Evolutionary conservation across 2,329 filamentous ascomycete species (phyloP).

Genomic region (Talaromyces verruculosus): DNA sequence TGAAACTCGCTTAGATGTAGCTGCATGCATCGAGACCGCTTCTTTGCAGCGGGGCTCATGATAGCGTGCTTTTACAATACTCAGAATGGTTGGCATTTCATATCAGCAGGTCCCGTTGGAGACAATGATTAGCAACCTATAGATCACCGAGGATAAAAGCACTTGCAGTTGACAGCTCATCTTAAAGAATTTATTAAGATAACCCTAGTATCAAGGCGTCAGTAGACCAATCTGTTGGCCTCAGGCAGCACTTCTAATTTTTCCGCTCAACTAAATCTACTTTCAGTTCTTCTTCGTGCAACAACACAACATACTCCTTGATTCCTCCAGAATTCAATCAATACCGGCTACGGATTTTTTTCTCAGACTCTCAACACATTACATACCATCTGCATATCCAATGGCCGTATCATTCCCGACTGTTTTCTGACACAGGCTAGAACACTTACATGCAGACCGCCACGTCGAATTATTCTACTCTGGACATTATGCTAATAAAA

Average conservation of each 20-base stretch:
- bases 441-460: constrained; percentile 12
- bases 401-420: neutral
- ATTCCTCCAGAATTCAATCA: neutral
- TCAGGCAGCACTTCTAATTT: neutral
- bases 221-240: neutral
- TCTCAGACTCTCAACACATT: neutral
- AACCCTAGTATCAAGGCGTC: neutral
- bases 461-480: neutral
- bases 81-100: neutral
- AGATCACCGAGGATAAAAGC: neutral
- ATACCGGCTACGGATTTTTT: neutral
- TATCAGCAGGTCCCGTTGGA: neutral
- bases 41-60: neutral
- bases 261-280: neutral
- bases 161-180: constrained; percentile 5
- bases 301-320: neutral
- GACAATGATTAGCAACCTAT: neutral
- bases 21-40: neutral
- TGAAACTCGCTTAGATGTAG: constrained; percentile 2
- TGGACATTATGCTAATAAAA: constrained; percentile 3
- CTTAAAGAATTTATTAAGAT: neutral
- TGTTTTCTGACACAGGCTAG: constrained; percentile 12
- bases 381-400: neutral
- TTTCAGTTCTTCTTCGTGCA: neutral
- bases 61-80: neutral